Evolutionary conservation across 192 early-diverging fungal genomes (phyloP).

Genomic region (Linnemannia schmuckeri): DNA sequence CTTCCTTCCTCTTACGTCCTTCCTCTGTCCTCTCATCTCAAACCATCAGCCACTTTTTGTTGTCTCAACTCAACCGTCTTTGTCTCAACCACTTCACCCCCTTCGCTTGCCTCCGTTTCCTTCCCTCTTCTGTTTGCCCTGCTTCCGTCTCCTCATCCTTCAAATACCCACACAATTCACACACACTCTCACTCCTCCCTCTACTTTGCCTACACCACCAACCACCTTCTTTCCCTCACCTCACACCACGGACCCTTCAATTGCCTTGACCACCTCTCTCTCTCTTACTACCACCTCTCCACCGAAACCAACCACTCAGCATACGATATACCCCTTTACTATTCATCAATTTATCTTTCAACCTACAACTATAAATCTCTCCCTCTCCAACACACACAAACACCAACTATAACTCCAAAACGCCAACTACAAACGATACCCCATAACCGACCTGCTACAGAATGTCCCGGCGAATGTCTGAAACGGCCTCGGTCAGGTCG

Average conservation of each 20-base stretch:
- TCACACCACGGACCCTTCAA: not conserved
- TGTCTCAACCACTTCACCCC: not conserved
- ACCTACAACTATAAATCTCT: not conserved
- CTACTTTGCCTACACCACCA: not conserved
- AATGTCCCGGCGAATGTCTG: constrained; percentile 58
- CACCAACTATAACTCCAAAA: not conserved
- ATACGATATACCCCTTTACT: too few species aligned
- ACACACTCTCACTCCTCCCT: not conserved
- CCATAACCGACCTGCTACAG: not conserved
- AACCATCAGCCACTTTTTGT: not conserved
- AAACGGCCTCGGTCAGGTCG: constrained; percentile 46
- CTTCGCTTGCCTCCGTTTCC: not conserved
- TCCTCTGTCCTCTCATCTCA: constrained; percentile 8
- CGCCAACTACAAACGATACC: not conserved
- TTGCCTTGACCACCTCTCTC: not conserved
- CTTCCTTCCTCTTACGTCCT: not conserved
- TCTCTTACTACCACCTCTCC: not conserved
- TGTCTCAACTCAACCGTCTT: not conserved
- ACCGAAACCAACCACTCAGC: not conserved
- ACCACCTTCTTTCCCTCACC: not conserved
- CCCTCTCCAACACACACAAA: not conserved
- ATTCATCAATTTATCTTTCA: too few species aligned
- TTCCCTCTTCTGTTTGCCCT: not conserved
- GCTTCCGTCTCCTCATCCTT: not conserved
- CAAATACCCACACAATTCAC: not conserved